A percentile compares a stretch with the other conserved stretches of the same genome.
These are phyloP conservation scores for Kuraishia ogatae DNA, from an alignment of 805 yeast genomes.

Conservation along the genomic window DNA sequence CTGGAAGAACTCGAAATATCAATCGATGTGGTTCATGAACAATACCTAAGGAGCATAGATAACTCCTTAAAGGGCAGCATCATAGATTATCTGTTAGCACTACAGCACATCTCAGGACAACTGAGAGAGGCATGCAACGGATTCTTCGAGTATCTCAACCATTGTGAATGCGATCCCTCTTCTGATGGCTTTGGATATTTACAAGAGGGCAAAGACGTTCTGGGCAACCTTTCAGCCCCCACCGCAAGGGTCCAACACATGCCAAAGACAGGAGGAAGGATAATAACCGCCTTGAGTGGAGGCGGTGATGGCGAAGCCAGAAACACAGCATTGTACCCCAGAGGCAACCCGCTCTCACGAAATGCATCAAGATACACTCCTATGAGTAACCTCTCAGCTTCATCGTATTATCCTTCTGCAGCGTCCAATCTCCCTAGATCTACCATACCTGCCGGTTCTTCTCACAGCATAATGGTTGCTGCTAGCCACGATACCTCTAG, in stretches of 20 bases:
- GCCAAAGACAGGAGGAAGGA: too few relatives aligned
- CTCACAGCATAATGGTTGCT: neutral
- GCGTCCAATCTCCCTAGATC: neutral
- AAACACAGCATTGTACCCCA: neutral
- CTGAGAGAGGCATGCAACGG: constrained; percentile 19
- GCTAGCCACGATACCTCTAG: neutral
- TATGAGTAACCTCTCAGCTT: neutral
- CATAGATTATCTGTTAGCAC: constrained; percentile 29
- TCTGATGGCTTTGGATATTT: neutral
- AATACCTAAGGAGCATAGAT: constrained; percentile 37
- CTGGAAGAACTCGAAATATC: constrained; percentile 43
- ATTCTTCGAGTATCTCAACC: constrained; percentile 18
- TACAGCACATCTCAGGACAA: constrained; percentile 22
- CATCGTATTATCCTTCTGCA: neutral
- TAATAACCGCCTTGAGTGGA: too few relatives aligned
- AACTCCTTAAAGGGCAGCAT: constrained; percentile 35
- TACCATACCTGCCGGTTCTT: neutral
- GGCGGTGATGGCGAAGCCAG: too few relatives aligned
- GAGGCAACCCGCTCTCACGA: neutral
- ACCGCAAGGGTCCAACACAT: neutral
- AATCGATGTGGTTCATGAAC: constrained; percentile 44
- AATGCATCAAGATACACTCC: neutral
- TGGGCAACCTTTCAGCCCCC: neutral
- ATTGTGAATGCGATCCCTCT: neutral
- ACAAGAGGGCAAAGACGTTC: neutral